Base-by-base conservation (phyloP, 1,284 basidiomycete genomes). In the Heterobasidion parviporum region DNA sequence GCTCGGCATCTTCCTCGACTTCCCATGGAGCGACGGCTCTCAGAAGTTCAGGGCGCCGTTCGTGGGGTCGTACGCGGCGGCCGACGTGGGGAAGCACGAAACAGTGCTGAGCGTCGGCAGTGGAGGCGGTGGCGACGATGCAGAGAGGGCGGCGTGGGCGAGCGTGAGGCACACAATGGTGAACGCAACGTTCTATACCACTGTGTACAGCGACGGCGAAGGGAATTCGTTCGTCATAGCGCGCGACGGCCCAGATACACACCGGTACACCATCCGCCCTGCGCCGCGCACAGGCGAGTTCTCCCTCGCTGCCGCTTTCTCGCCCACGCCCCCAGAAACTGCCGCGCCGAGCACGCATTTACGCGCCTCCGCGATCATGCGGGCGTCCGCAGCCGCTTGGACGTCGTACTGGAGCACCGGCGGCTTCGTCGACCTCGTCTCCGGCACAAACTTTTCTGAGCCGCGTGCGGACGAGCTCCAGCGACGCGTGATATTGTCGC, bases 1-100 rank as follows among this genome's bases (percentile, higher is more conserved):
- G 49, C 64, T 82, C 6, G 78, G 75, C 0, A 18, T 82, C 0
- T 82, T 81, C 65, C 59, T 84, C n/a, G 81, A 84, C 63, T 83
- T 80, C 62, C 81, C 81, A 8, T 84, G 80, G 80, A 79, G 78
- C 63, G 81, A 82, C 59, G 82, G 81, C 4, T 68, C 63, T 45
- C 56, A 66, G 18, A 82, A 83, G 61, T 84, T 83, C 65, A 72
- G 73, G 26, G 81, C 77, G 7, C 81, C 81, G 0, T 82, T 81
- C 61, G 82, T 84, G 0, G 82, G 81, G 1, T 65, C 65, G 16
- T 82, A 69, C 68, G 74, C 78, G 59, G 69, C 69, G 51, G 74
- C 77, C 1, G 61, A 67, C 10, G 26, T 26, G 26, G 3, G 4
- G 26, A 26, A 26, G 26, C 26, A 26, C 1, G 26, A 26, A 76